phyloP scores from a whole-genome alignment of 1,139 yeast genomes.

The Debaryomycetaceae sp. region DNA sequence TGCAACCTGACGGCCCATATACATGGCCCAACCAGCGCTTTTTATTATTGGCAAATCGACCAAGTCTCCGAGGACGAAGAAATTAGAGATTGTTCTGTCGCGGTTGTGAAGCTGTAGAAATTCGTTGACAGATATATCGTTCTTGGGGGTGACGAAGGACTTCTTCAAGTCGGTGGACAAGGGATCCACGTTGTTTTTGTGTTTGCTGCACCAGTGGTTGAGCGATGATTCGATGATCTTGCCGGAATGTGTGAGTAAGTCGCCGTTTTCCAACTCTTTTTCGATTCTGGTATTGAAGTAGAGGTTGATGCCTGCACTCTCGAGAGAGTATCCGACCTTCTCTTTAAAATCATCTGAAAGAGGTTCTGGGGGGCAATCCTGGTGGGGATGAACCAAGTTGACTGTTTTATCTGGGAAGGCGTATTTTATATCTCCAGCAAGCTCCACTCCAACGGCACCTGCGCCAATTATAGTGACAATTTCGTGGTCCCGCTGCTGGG shows the following conservation, averaged over 20 bases:
- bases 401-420: conserved; percentile 25
- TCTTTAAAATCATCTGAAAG: conserved; percentile 23
- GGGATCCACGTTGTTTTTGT: conserved; percentile 28
- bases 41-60: conserved; percentile 41
- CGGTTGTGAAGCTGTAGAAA: conserved; percentile 31
- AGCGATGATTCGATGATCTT: conserved; percentile 21
- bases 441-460: conserved; percentile 42
- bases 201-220: conserved; percentile 37
- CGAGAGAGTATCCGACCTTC: conserved; percentile 18
- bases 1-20: conserved; percentile 43
- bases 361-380: conserved; percentile 30
- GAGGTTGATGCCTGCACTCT: conserved; percentile 9
- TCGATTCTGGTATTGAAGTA: conserved; percentile 16
- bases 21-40: conserved; percentile 49
- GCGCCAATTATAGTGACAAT: conserved; percentile 33
- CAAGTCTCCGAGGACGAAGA: conserved; percentile 42
- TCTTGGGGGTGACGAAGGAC: conserved; percentile 22
- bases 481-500: conserved; percentile 14
- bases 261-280: conserved; percentile 20
- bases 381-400: conserved; percentile 30
- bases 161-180: conserved; percentile 10
- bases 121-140: conserved; percentile 33
- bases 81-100: conserved; percentile 16
- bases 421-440: conserved; percentile 35
- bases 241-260: conserved; percentile 21